phyloP scores from a whole-genome alignment of 768 basidiomycete genomes.

The Russula brevipes region DNA sequence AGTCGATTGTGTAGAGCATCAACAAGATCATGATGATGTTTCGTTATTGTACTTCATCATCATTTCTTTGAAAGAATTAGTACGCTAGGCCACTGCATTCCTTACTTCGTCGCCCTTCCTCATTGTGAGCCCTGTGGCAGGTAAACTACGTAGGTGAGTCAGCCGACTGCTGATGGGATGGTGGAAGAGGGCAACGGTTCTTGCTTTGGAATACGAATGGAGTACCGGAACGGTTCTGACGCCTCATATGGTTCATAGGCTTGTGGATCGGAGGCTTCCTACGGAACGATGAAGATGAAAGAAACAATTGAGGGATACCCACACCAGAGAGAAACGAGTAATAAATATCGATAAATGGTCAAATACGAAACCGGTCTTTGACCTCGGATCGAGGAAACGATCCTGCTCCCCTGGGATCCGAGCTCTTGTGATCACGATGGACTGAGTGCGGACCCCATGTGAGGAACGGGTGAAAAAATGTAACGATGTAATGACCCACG shows the following conservation, averaged over 20 bases:
- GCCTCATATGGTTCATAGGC: constrained; percentile 55
- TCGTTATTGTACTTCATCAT: too few relatives aligned
- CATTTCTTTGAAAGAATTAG: too few relatives aligned
- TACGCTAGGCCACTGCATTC: too few relatives aligned
- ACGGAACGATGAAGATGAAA: neutral
- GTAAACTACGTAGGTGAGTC: constrained; percentile 31
- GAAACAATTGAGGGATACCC: constrained; percentile 26
- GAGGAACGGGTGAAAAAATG: neutral
- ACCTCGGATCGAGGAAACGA: constrained; percentile 80
- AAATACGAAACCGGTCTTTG: constrained; percentile 71
- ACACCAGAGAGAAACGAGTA: constrained; percentile 42
- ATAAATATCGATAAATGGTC: constrained; percentile 59
- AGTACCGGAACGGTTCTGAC: constrained; percentile 74
- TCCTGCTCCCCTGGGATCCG: constrained; percentile 51
- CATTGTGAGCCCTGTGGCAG: too few relatives aligned
- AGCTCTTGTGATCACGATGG: constrained; percentile 74
- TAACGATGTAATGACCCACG: constrained; percentile 40
- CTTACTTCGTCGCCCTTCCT: too few relatives aligned
- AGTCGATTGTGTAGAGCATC: too few relatives aligned
- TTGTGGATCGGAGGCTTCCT: constrained; percentile 78
- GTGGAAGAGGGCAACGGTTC: neutral
- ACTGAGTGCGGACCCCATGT: constrained; percentile 39
- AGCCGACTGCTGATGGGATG: too few relatives aligned
- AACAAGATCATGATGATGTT: too few relatives aligned
- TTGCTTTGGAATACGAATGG: neutral